Conservation (phyloP, 768 basidiomycete species). For the Pisolithus microcarpus region DNA sequence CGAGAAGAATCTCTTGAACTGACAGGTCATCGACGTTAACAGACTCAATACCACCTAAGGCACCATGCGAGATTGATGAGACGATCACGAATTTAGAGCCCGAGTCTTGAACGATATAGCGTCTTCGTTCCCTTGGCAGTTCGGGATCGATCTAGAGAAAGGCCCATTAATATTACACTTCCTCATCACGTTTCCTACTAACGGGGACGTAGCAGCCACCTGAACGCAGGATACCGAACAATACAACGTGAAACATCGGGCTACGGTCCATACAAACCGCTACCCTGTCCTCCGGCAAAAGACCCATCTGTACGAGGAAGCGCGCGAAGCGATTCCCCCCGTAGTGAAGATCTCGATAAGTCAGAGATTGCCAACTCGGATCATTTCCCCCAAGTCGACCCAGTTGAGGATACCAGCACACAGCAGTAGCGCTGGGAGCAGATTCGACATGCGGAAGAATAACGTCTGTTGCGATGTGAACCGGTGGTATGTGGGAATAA, state of each 20-base stretch:
- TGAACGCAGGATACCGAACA: constrained; percentile 40
- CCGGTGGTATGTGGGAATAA: constrained; percentile 15
- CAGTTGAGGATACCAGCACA: constrained; percentile 17
- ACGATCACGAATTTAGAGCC: constrained; percentile 37
- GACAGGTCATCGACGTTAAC: constrained; percentile 15
- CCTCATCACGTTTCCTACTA: constrained; percentile 9
- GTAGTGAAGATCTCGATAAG: constrained; percentile 30
- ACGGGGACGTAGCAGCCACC: constrained; percentile 50
- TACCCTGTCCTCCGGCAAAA: constrained; percentile 34
- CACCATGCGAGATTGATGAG: constrained; percentile 11
- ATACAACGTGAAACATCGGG: constrained; percentile 33
- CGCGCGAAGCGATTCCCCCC: constrained; percentile 36
- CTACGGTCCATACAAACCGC: constrained; percentile 41
- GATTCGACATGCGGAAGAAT: constrained; percentile 14
- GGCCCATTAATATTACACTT: constrained; percentile 1
- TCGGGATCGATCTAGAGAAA: constrained; percentile 44
- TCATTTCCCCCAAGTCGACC: neutral
- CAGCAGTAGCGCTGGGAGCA: constrained; percentile 11
- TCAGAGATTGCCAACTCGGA: constrained; percentile 7
- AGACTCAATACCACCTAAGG: constrained; percentile 15
- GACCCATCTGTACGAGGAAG: constrained; percentile 32
- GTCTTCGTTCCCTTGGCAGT: constrained; percentile 38
- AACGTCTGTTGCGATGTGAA: constrained; percentile 18
- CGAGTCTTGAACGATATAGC: constrained; percentile 39
- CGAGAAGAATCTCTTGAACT: constrained; percentile 21